phyloP scores from a whole-genome alignment of 1,284 basidiomycete species.

The Heterobasidion annosum region DNA sequence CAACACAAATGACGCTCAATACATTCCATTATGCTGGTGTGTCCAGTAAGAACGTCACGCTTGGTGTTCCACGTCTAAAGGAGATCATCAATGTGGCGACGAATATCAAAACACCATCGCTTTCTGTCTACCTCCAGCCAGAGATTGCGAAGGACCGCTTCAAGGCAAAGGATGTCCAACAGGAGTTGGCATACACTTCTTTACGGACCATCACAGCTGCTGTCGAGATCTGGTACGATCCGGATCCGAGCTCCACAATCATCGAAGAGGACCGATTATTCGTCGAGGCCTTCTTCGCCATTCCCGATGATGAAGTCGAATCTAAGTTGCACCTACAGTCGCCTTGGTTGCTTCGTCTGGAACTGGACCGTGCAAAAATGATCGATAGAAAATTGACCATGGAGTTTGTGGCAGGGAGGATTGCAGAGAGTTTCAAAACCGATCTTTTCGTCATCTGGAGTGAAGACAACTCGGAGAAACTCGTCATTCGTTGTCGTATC shows the following conservation, averaged over 20 bases:
- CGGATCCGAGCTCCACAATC: conserved; percentile 84
- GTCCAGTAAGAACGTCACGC: conserved; percentile 94
- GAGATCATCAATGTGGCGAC: conserved; percentile 99
- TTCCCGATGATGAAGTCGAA: conserved; percentile 96
- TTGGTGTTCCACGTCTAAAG: conserved; percentile 95
- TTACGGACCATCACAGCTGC: conserved; percentile 92
- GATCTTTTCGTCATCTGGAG: conserved; percentile 99
- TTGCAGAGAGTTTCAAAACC: conserved; percentile 91
- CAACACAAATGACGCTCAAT: conserved; percentile 97
- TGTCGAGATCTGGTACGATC: conserved; percentile 98
- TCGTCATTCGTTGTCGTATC: conserved; percentile 95
- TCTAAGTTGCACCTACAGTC: conserved; percentile 88
- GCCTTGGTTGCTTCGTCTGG: conserved; percentile 95
- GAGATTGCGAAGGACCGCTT: conserved; percentile 56
- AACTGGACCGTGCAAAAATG: conserved; percentile 96
- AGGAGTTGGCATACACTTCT: conserved; percentile 91
- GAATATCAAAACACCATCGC: conserved; percentile 97
- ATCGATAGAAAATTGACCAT: conserved; percentile 95
- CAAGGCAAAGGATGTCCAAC: conserved; percentile 82
- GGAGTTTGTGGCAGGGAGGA: conserved; percentile 91
- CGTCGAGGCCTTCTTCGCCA: conserved; percentile 98
- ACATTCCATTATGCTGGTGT: conserved; percentile 99
- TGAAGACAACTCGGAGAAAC: conserved; percentile 97
- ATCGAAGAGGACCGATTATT: conserved; percentile 97
- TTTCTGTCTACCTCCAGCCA: conserved; percentile 82